Conservation (phyloP, 2,329 filamentous ascomycete genomes). For the Penicillium sp. region DNA sequence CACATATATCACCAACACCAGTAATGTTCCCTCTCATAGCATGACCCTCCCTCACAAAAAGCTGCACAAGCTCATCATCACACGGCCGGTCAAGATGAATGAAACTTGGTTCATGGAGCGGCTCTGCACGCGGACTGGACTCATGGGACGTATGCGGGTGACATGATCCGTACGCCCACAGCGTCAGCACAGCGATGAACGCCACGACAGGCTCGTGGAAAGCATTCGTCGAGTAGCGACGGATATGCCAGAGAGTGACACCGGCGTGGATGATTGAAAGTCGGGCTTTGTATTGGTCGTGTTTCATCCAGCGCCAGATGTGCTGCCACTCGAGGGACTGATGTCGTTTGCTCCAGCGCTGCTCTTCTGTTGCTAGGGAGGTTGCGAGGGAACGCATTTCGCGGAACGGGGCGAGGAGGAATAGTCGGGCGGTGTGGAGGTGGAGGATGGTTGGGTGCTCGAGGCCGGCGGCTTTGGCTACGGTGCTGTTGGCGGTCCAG, state of each 20-base stretch:
- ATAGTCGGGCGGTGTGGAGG: constrained; percentile 55
- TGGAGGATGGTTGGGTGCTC: constrained; percentile 58
- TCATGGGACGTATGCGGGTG: constrained; percentile 31
- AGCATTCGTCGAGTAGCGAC: constrained; percentile 49
- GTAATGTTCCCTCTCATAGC: constrained; percentile 53
- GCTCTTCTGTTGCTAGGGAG: constrained; percentile 35
- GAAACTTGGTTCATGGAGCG: constrained; percentile 41
- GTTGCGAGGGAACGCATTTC: constrained; percentile 48
- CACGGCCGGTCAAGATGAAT: constrained; percentile 57
- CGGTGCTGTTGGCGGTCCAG: constrained; percentile 57
- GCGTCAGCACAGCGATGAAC: constrained; percentile 48
- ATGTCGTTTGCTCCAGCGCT: constrained; percentile 31
- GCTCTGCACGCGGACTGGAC: constrained; percentile 25
- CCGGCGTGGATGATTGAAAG: constrained; percentile 57
- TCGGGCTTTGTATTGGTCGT: constrained; percentile 59
- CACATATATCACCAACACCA: constrained; percentile 54
- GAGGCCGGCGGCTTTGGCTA: constrained; percentile 50
- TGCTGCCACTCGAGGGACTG: constrained; percentile 40
- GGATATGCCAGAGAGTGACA: constrained; percentile 54
- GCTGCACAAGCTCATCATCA: constrained; percentile 59
- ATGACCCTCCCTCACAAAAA: constrained; percentile 54
- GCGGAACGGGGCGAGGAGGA: constrained; percentile 52
- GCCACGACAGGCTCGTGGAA: constrained; percentile 51
- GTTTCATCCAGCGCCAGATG: constrained; percentile 51
- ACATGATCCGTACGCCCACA: constrained; percentile 51